Evolutionary conservation across 2,329 filamentous ascomycete genomes (phyloP), one percentile per base, ranked within the genome.

Genomic region (Elsinoe arachidis): DNA sequence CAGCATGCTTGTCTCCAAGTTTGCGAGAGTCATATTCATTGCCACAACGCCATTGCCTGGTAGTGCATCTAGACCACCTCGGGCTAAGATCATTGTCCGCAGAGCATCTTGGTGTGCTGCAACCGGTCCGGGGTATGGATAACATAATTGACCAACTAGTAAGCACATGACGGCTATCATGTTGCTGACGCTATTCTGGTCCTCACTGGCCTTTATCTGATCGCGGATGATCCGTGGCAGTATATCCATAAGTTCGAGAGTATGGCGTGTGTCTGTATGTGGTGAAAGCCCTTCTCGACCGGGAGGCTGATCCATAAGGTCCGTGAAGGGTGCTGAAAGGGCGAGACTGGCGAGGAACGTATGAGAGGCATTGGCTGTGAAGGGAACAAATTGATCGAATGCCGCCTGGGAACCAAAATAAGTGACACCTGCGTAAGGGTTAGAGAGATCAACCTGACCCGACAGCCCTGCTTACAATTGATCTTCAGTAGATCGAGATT

Each of bases 161-260:
- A 69, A 52, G 9, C 69, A 65, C 15, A 69, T 41, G 2, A 70
- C 65, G 11, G 68, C 61, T 9, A 69, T 61, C n/a, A 69, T 63
- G 11, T 66, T 68, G 12, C 59, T 60, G 51, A 69, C 68, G 14
- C 58, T 59, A 10, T 59, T 61, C 14, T 6, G 19, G 12, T 47
- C 43, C 23, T 59, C 61, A 34, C 61, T 60, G 56, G 69, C 62
- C 14, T 57, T 53, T 23, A 70, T 57, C 38, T 63, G 62, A 21
- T 65, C 49, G 21, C 66, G 65, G 56, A 69, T 65, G 58, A 70
- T 59, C 0, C 57, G 38, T 5, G 58, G 47, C 2, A 56, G 44
- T 19, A 57, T 41, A 7, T 55, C 49, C 9, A 55, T 44, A 19
- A 61, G 37, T 9, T 39, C 46, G n/a, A 56, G 41, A 37, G 58